Evolutionary conservation across 2,329 filamentous ascomycete genomes (phyloP), one percentile per base, ranked within the genome.

Genomic region (Colletotrichum paranaense): DNA sequence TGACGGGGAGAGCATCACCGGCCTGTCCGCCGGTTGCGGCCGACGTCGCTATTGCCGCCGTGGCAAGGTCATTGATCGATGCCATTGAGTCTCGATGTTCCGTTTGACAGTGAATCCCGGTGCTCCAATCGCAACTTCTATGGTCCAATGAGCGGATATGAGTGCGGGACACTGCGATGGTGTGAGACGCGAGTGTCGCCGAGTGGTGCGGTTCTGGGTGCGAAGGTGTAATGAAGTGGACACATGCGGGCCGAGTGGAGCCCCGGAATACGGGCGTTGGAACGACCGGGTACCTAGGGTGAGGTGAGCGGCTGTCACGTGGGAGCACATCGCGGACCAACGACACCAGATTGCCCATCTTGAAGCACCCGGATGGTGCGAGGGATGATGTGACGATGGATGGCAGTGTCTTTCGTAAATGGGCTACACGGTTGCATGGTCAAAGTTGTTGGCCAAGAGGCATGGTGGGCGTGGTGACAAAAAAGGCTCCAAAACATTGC

Each of bases 61-160:
- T 84, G 24, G 86, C 86, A 49, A 87, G 82, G 69, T 88, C 86
- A 76, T 86, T 87, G 72, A 88, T 88, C 7, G 86, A 88, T 42
- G 85, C 80, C 85, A 87, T 84, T 63, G 58, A 63, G 19, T 16
- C 58, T 19, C 11, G 5, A 11, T 1, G 3, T 49, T 7, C 42
- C 19, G 19, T 11, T 49, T 49, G 0, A 11, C 42, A 22, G 42
- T 1, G n/a, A 22, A 16, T 28, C 3, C 14, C 4, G 2, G 5
- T 35, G 24, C 19, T 22, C 6, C 35, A 38, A 14, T 14, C 4
- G 24, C 12, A 24, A 46, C 19, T 14, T 8, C 2, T 28, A 8
- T 46, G 26, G 30, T 8, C 11, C 26, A 24, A 35, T 32, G 42
- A 35, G 8, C 4, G 26, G 4, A 24, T 63, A n/a, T 11, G 11